Percentiles rank a stretch among this genome's conserved stretches.
Conservation (phyloP, 2,329 filamentous ascomycete species). For the Myrmaecium sp. region DNA sequence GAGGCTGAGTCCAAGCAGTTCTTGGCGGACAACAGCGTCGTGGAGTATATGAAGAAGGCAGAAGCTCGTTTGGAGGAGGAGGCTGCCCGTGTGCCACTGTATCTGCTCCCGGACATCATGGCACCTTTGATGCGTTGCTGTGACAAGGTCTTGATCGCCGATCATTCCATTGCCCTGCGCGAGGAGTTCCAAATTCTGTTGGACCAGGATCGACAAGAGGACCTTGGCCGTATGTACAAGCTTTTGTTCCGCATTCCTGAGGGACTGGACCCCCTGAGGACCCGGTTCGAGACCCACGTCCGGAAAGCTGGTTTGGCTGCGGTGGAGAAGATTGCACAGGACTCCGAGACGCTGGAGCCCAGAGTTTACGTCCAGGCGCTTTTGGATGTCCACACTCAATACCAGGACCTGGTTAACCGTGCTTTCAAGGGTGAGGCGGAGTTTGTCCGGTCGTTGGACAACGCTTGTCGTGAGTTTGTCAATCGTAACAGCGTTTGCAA, state of each 20-base stretch:
- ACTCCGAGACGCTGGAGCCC: conserved; percentile 80
- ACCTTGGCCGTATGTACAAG: conserved; percentile 93
- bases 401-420: conserved; percentile 75
- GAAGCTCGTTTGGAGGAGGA: conserved; percentile 80
- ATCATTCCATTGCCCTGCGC: conserved; percentile 69
- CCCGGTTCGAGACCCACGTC: conserved; percentile 82
- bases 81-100: conserved; percentile 82
- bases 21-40: conserved; percentile 88
- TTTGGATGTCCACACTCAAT: conserved; percentile 85
- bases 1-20: conserved; percentile 85
- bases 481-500: conserved; percentile 96
- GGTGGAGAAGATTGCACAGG: conserved; percentile 76
- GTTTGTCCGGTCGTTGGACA: conserved; percentile 89
- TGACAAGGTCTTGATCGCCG: conserved; percentile 74
- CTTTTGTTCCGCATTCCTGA: conserved; percentile 78
- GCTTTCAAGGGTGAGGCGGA: conserved; percentile 93
- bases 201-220: conserved; percentile 86
- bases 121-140: conserved; percentile 70
- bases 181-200: conserved; percentile 93
- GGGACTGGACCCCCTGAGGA: conserved; percentile 73
- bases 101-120: conserved; percentile 81
- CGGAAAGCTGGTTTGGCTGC: conserved; percentile 75
- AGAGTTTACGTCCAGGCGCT: conserved; percentile 94
- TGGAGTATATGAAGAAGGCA: conserved; percentile 99
- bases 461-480: conserved; percentile 94